Evolutionary conservation across 371 early-diverging fungal genomes (phyloP).

Genomic region (Choanephora cucurbitarum): DNA sequence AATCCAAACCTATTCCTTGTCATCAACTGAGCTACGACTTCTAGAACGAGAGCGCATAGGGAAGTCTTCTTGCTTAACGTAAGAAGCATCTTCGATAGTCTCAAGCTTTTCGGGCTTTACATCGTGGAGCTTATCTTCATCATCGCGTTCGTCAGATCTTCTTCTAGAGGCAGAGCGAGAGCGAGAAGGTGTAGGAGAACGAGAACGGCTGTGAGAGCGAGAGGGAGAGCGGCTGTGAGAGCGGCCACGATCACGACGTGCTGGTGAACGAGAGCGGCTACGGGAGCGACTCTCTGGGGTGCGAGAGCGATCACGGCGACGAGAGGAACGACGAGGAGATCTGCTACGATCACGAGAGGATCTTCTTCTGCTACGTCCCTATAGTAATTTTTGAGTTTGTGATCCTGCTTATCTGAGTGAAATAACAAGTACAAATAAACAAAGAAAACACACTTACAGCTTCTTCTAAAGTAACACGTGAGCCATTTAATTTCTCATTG

Average conservation of each 20-base stretch:
- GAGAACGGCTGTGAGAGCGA: slow-evolving; percentile 15
- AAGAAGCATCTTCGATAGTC: slow-evolving; percentile 8
- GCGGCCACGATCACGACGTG: slow-evolving; percentile 17
- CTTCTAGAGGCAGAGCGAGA: slow-evolving; percentile 26
- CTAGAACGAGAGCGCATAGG: slow-evolving; percentile 8
- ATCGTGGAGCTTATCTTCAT: not conserved
- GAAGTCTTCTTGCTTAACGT: slow-evolving; percentile 6
- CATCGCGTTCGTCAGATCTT: slow-evolving; percentile 18
- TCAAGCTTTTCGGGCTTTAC: slow-evolving; percentile 17
- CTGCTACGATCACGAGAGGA: slow-evolving; percentile 27
- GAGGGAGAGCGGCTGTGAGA: slow-evolving; percentile 18
- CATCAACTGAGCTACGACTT: slow-evolving; percentile 15
- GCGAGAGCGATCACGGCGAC: slow-evolving; percentile 23
- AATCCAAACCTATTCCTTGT: slow-evolving; percentile 10
- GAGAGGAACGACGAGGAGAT: slow-evolving; percentile 27
- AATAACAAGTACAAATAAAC: not conserved
- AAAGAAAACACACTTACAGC: slow-evolving; percentile 43
- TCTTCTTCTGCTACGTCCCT: slow-evolving; percentile 26
- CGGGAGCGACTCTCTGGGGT: slow-evolving; percentile 18
- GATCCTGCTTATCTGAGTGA: too few relatives aligned
- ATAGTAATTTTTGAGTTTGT: too few relatives aligned
- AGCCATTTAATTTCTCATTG: slow-evolving; percentile 81
- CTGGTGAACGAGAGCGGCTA: slow-evolving; percentile 29
- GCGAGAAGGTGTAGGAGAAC: slow-evolving; percentile 17
- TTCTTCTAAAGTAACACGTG: slow-evolving; percentile 68